Evolutionary conservation across 192 early-diverging fungal species (phyloP), one percentile per base, ranked within the genome.

Genomic region (Physocladia obscura): DNA sequence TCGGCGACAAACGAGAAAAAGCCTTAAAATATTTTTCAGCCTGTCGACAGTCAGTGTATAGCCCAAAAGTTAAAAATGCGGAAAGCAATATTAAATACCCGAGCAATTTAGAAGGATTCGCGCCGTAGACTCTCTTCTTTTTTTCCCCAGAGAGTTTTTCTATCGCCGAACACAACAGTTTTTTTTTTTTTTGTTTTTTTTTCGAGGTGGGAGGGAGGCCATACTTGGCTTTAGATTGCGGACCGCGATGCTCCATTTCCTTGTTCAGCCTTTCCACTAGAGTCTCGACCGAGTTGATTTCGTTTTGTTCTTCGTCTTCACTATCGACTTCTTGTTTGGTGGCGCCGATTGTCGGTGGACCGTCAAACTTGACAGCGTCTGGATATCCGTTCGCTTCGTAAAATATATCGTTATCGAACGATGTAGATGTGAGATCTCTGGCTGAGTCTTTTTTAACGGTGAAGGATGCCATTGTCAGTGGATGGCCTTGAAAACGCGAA

Each of bases 141-240:
- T n/a, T n/a, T n/a, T n/a, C n/a, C n/a, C n/a, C n/a, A n/a, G n/a
- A n/a, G n/a, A n/a, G n/a, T n/a, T n/a, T n/a, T n/a, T n/a, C n/a
- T n/a, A n/a, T n/a, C n/a, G n/a, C n/a, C n/a, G n/a, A n/a, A n/a
- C n/a, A n/a, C n/a, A n/a, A n/a, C n/a, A n/a, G n/a, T n/a, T n/a
- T n/a, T n/a, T n/a, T n/a, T n/a, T n/a, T n/a, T n/a, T n/a, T n/a
- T n/a, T n/a, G n/a, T n/a, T n/a, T n/a, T n/a, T n/a, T n/a, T n/a
- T n/a, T n/a, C n/a, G n/a, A n/a, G n/a, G n/a, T n/a, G n/a, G n/a
- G n/a, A n/a, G n/a, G n/a, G n/a, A n/a, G n/a, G n/a, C 11, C 58
- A 22, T 29, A 71, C 69, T 59, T 71, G 19, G 57, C 35, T 62
- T 71, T 71, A 3, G 69, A 29, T n/a, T 62, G n/a, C n/a, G 69